Percentiles rank a stretch among this genome's conserved stretches.
phyloP scores from a whole-genome alignment of 1,284 basidiomycete genomes.

The Apiotrichum brassicae region DNA sequence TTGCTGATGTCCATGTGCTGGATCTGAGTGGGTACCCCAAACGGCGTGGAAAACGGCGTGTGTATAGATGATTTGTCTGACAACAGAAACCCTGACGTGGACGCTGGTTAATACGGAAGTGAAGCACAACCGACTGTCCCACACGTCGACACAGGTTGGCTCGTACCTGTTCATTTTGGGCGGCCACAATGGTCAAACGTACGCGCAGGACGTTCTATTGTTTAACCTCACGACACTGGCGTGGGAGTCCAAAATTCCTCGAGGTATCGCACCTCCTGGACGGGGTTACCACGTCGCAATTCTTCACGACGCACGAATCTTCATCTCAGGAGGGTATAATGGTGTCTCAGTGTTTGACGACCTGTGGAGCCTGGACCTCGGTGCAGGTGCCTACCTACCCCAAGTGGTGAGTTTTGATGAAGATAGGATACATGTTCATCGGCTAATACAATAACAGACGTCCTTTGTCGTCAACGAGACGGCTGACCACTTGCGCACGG shows the following conservation, averaged over 20 bases:
- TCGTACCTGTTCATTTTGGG: slow-evolving; percentile 85
- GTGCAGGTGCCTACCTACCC: slow-evolving; percentile 81
- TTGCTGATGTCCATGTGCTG: slow-evolving; percentile 80
- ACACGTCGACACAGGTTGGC: slow-evolving; percentile 85
- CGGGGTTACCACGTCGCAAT: slow-evolving; percentile 71
- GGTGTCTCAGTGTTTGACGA: slow-evolving; percentile 75
- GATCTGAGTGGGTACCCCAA: slow-evolving; percentile 60
- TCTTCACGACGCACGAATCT: slow-evolving; percentile 73
- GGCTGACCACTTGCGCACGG: slow-evolving; percentile 12
- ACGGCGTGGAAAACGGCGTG: too few species aligned
- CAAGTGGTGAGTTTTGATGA: slow-evolving; percentile 56
- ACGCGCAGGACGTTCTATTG: slow-evolving; percentile 69
- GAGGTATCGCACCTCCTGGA: slow-evolving; percentile 61
- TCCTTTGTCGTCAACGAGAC: slow-evolving; percentile 41
- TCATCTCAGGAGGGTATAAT: slow-evolving; percentile 83
- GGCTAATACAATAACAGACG: slow-evolving; percentile 19
- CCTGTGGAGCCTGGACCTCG: slow-evolving; percentile 74
- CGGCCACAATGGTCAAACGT: slow-evolving; percentile 74
- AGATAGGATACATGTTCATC: too few species aligned
- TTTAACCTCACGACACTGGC: slow-evolving; percentile 69
- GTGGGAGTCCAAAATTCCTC: slow-evolving; percentile 54
- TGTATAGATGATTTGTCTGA: background rate
- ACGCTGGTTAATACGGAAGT: slow-evolving; percentile 56
- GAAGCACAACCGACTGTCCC: slow-evolving; percentile 67
- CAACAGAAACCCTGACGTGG: slow-evolving; percentile 64